Base-by-base conservation (phyloP, 768 basidiomycete species). In the Lepiota subincarnata region DNA sequence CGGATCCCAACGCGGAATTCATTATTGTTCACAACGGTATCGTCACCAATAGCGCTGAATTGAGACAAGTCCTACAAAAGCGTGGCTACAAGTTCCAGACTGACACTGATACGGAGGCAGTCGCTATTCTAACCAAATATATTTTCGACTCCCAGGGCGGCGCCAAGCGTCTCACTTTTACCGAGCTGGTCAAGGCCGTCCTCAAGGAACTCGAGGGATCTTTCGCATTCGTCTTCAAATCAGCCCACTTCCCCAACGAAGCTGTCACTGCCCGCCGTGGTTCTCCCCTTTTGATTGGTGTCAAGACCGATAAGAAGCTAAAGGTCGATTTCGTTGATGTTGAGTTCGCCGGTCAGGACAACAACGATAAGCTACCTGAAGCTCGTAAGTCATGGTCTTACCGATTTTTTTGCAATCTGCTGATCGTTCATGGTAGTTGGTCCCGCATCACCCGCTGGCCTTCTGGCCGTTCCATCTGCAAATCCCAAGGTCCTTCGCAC, bases 321-420 rank as follows among this genome's bases (percentile, higher is more conserved):
- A 99, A 99, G 78, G 96, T 98, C 36, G 97, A 99, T 74, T 98
- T 99, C 62, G 96, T 99, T 43, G 97, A 98, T 71, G 97, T 99
- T 53, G 95, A 98, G 69, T 84, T 98, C 62, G 84, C 89, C 31
- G 85, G 86, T 37, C 81, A 88, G 40, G 87, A 90, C 58, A 74
- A 61, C 62, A 73, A 67, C 37, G 72, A 73, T 50, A 70, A 60
- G 3, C 67, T 70, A 55, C 62, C 68, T 43, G 75, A 78, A 20
- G 57, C 68, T 56, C 64, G 76, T 78, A 60, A 66, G 78, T 72
- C 31, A 24, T 43, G 13, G 13, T 39, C 26, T 41, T 49, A 47
- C 47, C 6, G 18, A 8, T 35, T 50, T 47, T n/a, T 45, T 40
- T 39, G 26, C 40, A 39, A 20, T 53, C 42, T 50, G 6, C 51